Evolutionary conservation across 2,329 filamentous ascomycete genomes (phyloP).

Genomic region (Talaromyces sp.): DNA sequence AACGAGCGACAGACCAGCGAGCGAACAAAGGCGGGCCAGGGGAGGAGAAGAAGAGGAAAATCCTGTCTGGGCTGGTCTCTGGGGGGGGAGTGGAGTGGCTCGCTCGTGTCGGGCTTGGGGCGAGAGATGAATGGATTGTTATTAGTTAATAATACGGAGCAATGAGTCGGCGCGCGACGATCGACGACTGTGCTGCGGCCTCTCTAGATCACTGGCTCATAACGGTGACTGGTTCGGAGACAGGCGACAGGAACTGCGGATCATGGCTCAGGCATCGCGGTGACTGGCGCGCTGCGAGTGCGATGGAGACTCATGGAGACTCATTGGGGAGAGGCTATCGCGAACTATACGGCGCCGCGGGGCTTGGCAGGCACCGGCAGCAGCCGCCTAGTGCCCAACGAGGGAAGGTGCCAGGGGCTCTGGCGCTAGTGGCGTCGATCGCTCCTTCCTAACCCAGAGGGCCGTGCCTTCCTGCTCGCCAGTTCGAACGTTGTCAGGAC

Average conservation of each 20-base stretch:
- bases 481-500: no score
- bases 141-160: not conserved
- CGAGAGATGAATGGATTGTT: not conserved
- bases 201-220: not conserved
- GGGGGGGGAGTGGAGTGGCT: not conserved
- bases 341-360: not conserved
- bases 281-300: no score
- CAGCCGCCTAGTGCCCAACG: not conserved
- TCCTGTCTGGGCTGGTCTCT: not conserved
- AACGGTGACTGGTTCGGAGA: not conserved
- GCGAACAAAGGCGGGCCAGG: slow-evolving; percentile 1
- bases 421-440: slow-evolving; percentile 9
- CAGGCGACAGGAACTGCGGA: not conserved
- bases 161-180: not conserved
- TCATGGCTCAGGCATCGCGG: not conserved
- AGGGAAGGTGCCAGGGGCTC: slow-evolving; percentile 11
- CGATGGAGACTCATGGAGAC: no score
- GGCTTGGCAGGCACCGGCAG: slow-evolving; percentile 12
- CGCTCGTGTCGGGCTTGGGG: not conserved
- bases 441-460: not conserved
- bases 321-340: not conserved
- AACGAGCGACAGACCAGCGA: slow-evolving; percentile 4
- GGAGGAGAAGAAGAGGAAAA: not conserved
- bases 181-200: not conserved
- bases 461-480: not conserved